These are phyloP conservation scores for Acer yangbiense DNA, from an alignment of 345 rosid species.

Conservation along the genomic window DNA sequence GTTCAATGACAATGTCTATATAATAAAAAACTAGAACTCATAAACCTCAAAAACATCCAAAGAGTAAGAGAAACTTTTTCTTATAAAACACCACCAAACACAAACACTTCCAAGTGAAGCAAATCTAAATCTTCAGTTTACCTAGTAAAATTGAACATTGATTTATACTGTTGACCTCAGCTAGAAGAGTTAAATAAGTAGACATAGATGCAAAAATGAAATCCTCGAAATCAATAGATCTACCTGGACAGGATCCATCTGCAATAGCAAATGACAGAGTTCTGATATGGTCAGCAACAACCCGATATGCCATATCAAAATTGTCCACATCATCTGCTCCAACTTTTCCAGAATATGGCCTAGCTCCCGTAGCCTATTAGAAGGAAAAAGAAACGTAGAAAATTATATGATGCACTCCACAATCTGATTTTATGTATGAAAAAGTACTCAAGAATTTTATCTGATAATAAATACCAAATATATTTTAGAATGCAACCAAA, in stretches of 20 bases:
- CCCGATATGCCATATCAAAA: conserved; percentile 97
- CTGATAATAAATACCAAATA: too few species aligned
- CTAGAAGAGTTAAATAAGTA: not conserved
- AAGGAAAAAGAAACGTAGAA: not conserved
- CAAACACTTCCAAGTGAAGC: not conserved
- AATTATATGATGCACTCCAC: not conserved
- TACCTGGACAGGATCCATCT: conserved; percentile 99
- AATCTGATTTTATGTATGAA: not conserved
- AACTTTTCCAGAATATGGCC: conserved; percentile 87
- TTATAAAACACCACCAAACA: not conserved
- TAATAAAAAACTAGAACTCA: not conserved
- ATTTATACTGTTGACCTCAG: not conserved
- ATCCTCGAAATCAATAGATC: not conserved
- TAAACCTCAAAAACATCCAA: conserved; percentile 2
- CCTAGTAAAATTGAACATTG: not conserved
- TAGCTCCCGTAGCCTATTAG: conserved; percentile 79
- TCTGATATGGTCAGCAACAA: conserved; percentile 95
- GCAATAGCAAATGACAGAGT: conserved; percentile 96
- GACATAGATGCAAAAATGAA: not conserved
- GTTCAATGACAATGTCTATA: not conserved
- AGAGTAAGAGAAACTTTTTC: not conserved
- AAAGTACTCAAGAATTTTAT: not conserved
- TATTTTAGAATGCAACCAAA: not conserved
- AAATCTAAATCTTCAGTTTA: not conserved
- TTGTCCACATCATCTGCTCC: conserved; percentile 77